Conservation (phyloP, 345 rosid genomes). For the Atalantia buxifolia region DNA sequence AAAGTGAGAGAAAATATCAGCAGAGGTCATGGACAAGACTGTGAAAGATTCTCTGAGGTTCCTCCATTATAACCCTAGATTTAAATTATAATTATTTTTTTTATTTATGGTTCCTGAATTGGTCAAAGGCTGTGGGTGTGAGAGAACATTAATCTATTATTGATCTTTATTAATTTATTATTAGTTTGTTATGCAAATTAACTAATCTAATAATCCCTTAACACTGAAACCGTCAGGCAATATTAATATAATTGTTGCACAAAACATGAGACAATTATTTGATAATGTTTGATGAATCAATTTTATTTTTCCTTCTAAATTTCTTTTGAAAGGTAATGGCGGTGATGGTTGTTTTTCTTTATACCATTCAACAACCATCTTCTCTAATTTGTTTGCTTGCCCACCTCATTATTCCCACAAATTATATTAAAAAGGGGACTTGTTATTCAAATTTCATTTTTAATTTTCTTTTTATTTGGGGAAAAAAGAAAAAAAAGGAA, state of each 20-base stretch:
- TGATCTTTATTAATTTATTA: neutral
- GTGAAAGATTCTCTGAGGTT: slow-evolving; percentile 39
- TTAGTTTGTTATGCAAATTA: neutral
- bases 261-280: slow-evolving; percentile 11
- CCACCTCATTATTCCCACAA: slow-evolving; percentile 23
- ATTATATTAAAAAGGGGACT: neutral
- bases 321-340: slow-evolving; percentile 10
- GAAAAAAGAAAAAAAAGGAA: no score
- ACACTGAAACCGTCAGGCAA: slow-evolving; percentile 9
- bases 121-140: slow-evolving; percentile 24
- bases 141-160: neutral
- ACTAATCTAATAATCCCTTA: neutral
- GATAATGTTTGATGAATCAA: neutral
- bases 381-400: slow-evolving; percentile 38
- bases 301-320: neutral
- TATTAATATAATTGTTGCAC: slow-evolving; percentile 9
- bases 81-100: neutral
- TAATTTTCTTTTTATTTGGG: no score
- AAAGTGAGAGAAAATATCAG: slow-evolving; percentile 9
- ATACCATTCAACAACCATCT: slow-evolving; percentile 49
- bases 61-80: slow-evolving; percentile 24
- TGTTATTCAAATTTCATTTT: neutral
- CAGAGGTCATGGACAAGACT: slow-evolving; percentile 10
- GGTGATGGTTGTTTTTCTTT: slow-evolving; percentile 33
- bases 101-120: slow-evolving; percentile 19